phyloP scores from a whole-genome alignment of 2,329 filamentous ascomycete genomes.

The Pseudogymnoascus sp. region DNA sequence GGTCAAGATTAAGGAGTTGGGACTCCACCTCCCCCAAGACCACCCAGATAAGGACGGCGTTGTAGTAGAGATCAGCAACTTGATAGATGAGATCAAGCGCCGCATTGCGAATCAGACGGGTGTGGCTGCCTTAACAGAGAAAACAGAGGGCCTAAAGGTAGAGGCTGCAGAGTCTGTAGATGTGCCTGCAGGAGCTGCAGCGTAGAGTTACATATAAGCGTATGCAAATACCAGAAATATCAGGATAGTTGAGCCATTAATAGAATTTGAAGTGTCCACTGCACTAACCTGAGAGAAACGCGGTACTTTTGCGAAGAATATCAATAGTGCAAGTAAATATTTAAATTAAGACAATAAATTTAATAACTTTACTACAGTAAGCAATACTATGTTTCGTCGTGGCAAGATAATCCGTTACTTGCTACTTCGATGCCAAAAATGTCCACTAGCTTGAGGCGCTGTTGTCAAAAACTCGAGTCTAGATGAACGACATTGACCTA shows the following conservation, averaged over 20 bases:
- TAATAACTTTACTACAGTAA: neutral
- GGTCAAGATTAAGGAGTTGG: constrained; percentile 81
- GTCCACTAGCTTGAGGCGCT: neutral
- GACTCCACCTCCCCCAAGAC: constrained; percentile 58
- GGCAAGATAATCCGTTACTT: neutral
- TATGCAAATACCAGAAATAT: neutral
- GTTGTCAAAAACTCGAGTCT: neutral
- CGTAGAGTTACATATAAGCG: neutral
- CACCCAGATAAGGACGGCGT: constrained; percentile 89
- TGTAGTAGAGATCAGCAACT: constrained; percentile 56
- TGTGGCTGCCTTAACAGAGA: constrained; percentile 23
- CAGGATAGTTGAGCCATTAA: neutral
- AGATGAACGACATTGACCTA: neutral
- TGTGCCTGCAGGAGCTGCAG: neutral
- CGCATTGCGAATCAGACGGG: constrained; percentile 35
- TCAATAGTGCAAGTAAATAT: neutral
- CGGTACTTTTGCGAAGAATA: neutral
- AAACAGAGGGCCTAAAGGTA: constrained; percentile 27
- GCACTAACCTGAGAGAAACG: neutral
- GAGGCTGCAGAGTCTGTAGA: neutral
- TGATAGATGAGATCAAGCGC: constrained; percentile 57
- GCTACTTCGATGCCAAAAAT: neutral
- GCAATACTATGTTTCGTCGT: neutral
- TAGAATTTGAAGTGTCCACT: neutral
- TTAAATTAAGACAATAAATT: neutral